Conservation (phyloP, 331 rosid genomes). For the Malus hybrid region DNA sequence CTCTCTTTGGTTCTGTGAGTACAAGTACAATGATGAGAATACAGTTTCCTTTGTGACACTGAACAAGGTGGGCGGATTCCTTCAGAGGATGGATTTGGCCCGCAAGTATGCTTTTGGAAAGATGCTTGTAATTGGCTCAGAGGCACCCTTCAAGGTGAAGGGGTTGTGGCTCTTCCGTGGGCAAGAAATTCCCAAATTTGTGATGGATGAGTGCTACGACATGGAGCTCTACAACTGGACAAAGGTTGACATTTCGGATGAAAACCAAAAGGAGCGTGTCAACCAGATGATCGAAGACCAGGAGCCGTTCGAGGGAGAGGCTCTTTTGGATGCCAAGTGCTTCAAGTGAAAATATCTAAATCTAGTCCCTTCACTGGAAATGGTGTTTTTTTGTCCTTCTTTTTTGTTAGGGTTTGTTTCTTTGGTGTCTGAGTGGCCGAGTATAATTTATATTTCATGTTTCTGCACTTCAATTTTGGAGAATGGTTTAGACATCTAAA, state of each 20-base stretch:
- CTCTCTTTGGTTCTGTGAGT: slow-evolving; percentile 90
- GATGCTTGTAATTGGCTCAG: slow-evolving; percentile 81
- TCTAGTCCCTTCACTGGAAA: neutral
- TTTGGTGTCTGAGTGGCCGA: slow-evolving; percentile 4
- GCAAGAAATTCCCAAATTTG: slow-evolving; percentile 66
- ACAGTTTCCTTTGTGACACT: slow-evolving; percentile 80
- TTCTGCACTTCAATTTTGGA: slow-evolving; percentile 7
- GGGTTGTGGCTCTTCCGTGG: slow-evolving; percentile 98
- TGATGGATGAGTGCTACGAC: slow-evolving; percentile 83
- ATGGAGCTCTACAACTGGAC: slow-evolving; percentile 91
- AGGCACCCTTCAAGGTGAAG: slow-evolving; percentile 77
- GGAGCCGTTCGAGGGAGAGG: slow-evolving; percentile 88
- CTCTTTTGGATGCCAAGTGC: slow-evolving; percentile 90
- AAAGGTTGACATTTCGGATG: slow-evolving; percentile 69
- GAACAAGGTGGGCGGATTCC: slow-evolving; percentile 88
- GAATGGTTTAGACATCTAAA: neutral
- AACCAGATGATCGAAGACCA: slow-evolving; percentile 85
- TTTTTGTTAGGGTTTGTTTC: slow-evolving; percentile 25
- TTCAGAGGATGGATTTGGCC: slow-evolving; percentile 90
- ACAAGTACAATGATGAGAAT: slow-evolving; percentile 86
- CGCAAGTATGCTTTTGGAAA: slow-evolving; percentile 92
- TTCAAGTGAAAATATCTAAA: slow-evolving; percentile 45
- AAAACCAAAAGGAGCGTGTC: slow-evolving; percentile 73
- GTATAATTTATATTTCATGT: slow-evolving; percentile 10
- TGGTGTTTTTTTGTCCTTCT: slow-evolving; percentile 16